Evolutionary conservation across 1,139 yeast genomes (phyloP).

Genomic region (Insectozyma bohioensis): DNA sequence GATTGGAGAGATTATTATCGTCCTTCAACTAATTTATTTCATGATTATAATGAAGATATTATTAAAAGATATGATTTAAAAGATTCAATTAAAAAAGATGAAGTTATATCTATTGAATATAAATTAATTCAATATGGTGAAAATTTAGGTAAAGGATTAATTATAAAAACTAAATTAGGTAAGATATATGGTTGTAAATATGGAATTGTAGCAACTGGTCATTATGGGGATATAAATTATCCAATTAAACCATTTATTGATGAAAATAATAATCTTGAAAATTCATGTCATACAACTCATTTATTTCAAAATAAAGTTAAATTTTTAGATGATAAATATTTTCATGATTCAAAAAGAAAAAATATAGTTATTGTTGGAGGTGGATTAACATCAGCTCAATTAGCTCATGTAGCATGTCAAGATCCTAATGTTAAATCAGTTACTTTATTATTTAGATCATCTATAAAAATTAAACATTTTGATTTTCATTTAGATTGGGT

Average conservation of each 20-base stretch:
- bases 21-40: slow-evolving; percentile 42
- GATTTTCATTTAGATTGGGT: slow-evolving; percentile 55
- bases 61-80: slow-evolving; percentile 33
- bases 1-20: slow-evolving; percentile 49
- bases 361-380: slow-evolving; percentile 46
- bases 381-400: slow-evolving; percentile 49
- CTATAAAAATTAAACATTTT: slow-evolving; percentile 47
- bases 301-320: slow-evolving; percentile 28
- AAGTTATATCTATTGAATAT: slow-evolving; percentile 34
- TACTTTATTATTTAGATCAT: slow-evolving; percentile 38
- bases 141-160: slow-evolving; percentile 29
- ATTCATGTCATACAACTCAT: slow-evolving; percentile 46
- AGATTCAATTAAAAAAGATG: slow-evolving; percentile 32
- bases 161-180: slow-evolving; percentile 28
- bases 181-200: slow-evolving; percentile 32
- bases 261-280: slow-evolving; percentile 13
- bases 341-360: slow-evolving; percentile 15
- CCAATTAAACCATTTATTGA: slow-evolving; percentile 33
- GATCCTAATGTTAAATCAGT: slow-evolving; percentile 30
- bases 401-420: slow-evolving; percentile 40
- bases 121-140: slow-evolving; percentile 26
- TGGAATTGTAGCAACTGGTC: slow-evolving; percentile 44
- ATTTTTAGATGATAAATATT: slow-evolving; percentile 20
- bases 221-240: slow-evolving; percentile 37
- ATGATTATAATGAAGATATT: slow-evolving; percentile 39